A percentile compares a stretch with the other conserved stretches of the same genome.
These are phyloP conservation scores for Kodamaea kakaduensis DNA, from an alignment of 805 yeast species.

Conservation along the genomic window DNA sequence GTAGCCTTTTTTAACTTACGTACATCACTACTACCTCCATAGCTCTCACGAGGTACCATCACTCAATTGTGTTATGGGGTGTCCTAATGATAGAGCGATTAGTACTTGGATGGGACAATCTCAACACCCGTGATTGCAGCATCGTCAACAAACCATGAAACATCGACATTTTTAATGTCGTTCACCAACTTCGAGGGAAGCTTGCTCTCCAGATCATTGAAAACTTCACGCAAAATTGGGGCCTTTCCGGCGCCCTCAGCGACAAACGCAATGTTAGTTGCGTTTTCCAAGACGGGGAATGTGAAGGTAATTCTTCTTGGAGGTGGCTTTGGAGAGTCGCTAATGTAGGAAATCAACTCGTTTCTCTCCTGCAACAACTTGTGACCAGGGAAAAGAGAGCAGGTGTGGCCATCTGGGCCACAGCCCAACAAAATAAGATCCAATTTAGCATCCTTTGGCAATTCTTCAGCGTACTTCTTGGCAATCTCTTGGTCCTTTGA, in stretches of 20 bases:
- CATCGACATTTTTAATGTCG: conserved; percentile 46
- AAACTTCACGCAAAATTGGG: conserved; percentile 64
- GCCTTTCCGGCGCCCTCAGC: conserved; percentile 90
- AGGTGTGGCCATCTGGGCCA: conserved; percentile 96
- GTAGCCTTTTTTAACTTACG: too few species aligned
- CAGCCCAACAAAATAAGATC: conserved; percentile 81
- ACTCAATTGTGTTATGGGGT: too few species aligned
- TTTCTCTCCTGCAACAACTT: conserved; percentile 51
- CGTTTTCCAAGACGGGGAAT: conserved; percentile 62
- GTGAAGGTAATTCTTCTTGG: conserved; percentile 88
- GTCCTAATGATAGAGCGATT: conserved; percentile 5
- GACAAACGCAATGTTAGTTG: conserved; percentile 64
- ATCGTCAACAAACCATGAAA: conserved; percentile 79
- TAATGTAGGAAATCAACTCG: conserved; percentile 56
- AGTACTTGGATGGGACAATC: conserved; percentile 37
- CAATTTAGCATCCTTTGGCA: conserved; percentile 46
- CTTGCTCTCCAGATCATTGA: conserved; percentile 43
- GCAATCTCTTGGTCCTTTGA: conserved; percentile 53
- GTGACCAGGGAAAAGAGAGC: conserved; percentile 90
- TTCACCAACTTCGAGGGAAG: conserved; percentile 79
- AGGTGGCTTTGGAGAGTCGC: conserved; percentile 92
- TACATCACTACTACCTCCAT: too few species aligned
- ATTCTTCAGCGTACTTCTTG: conserved; percentile 50
- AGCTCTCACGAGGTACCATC: too few species aligned
- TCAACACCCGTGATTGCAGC: conserved; percentile 68